These are phyloP conservation scores for Ustilago bromivora DNA, from an alignment of 1,284 basidiomycete genomes.

Conservation along the genomic window DNA sequence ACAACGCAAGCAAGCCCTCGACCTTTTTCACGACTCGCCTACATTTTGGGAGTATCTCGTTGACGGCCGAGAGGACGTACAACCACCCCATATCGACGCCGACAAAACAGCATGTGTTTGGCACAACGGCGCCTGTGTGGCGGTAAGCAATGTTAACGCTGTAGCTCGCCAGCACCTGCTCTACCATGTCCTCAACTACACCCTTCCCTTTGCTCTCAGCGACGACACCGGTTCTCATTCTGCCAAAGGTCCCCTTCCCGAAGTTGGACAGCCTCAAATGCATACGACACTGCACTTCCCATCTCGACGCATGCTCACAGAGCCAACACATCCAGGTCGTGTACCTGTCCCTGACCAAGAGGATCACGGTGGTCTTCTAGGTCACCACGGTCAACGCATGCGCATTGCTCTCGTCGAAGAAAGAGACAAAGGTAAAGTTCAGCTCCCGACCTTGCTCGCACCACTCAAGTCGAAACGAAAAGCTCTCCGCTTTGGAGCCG, in stretches of 20 bases:
- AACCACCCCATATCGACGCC: background rate
- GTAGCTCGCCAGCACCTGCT: constrained; percentile 88
- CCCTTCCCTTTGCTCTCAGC: constrained; percentile 71
- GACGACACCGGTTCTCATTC: constrained; percentile 73
- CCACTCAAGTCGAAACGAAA: constrained; percentile 8
- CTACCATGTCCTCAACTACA: constrained; percentile 92
- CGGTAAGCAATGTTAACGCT: constrained; percentile 79
- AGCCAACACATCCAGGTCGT: constrained; percentile 70
- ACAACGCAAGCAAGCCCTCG: constrained; percentile 7
- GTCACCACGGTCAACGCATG: constrained; percentile 83
- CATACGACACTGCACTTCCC: constrained; percentile 72
- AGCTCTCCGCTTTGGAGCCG: constrained; percentile 74
- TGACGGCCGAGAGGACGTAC: constrained; percentile 5
- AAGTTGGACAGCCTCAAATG: constrained; percentile 66
- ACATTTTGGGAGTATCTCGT: constrained; percentile 41
- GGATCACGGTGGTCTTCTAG: constrained; percentile 77
- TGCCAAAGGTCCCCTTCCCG: constrained; percentile 77
- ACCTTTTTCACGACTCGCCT: background rate
- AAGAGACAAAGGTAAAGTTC: background rate
- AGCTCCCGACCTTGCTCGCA: background rate
- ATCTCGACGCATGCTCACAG: constrained; percentile 85
- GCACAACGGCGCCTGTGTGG: constrained; percentile 25
- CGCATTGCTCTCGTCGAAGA: constrained; percentile 71
- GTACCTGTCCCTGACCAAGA: constrained; percentile 63
- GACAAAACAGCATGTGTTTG: constrained; percentile 21